These are phyloP conservation scores for Reticulascus tulasneorum DNA, from an alignment of 2,329 filamentous ascomycete genomes.

Conservation along the genomic window DNA sequence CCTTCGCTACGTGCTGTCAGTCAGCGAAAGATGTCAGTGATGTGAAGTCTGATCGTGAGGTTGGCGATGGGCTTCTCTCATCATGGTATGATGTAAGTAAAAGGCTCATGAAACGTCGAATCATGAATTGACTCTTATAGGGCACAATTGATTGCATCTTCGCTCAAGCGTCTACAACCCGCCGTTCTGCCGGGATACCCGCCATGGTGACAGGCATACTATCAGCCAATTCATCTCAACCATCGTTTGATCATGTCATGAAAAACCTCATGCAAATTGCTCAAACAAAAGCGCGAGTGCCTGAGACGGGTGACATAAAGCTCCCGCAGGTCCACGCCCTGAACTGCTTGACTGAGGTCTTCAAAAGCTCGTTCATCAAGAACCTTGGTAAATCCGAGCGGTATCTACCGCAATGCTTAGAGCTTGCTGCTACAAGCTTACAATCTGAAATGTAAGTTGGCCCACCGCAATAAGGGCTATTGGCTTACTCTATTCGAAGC, in stretches of 20 bases:
- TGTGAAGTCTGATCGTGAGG: conserved; percentile 10
- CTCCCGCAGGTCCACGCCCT: conserved; percentile 91
- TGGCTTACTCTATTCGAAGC: conserved; percentile 31
- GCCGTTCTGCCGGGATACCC: conserved; percentile 88
- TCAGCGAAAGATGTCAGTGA: conserved; percentile 46
- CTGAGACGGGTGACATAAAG: conserved; percentile 59
- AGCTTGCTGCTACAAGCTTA: conserved; percentile 75
- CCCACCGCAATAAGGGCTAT: background rate
- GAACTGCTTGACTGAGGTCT: conserved; percentile 89
- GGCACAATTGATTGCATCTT: conserved; percentile 67
- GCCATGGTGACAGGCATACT: conserved; percentile 80
- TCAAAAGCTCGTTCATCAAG: conserved; percentile 75
- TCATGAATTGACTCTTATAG: conserved; percentile 37
- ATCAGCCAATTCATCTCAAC: conserved; percentile 55
- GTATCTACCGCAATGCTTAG: conserved; percentile 69
- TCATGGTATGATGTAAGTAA: conserved; percentile 65
- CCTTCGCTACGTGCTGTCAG: conserved; percentile 77
- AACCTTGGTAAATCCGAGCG: conserved; percentile 69
- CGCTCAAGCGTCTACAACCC: conserved; percentile 74
- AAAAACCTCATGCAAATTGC: conserved; percentile 58
- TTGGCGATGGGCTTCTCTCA: conserved; percentile 46
- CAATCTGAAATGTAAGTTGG: conserved; percentile 66
- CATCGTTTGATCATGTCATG: conserved; percentile 64
- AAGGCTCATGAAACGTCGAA: no score
- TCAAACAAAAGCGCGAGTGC: conserved; percentile 44